A percentile compares a stretch with the other conserved stretches of the same genome.
Evolutionary conservation across 176 grass and related monocot species (phyloP).

Genomic region (Eremochloa ophiuroides): DNA sequence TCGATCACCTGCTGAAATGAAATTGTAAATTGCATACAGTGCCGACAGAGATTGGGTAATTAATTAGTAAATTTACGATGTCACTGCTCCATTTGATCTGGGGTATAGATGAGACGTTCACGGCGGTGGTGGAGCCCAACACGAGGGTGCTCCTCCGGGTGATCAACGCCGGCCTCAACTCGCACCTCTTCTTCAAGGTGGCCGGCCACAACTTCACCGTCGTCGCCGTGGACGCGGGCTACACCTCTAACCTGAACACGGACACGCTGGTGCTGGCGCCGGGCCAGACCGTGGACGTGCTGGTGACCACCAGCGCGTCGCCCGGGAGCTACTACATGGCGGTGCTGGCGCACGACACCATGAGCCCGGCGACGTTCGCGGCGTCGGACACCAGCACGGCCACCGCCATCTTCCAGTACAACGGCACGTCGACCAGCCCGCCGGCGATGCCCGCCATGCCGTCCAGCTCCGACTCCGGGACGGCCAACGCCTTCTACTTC

Average conservation of each 20-base stretch:
- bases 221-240: constrained; percentile 66
- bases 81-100: neutral
- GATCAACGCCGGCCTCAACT: constrained; percentile 71
- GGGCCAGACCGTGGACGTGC: constrained; percentile 78
- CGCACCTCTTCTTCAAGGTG: constrained; percentile 76
- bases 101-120: constrained; percentile 44
- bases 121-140: constrained; percentile 48
- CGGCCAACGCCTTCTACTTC: constrained; percentile 48
- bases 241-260: constrained; percentile 60
- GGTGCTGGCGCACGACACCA: constrained; percentile 32
- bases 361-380: constrained; percentile 14
- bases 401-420: constrained; percentile 59
- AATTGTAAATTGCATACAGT: neutral
- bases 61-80: neutral
- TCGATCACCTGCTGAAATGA: neutral
- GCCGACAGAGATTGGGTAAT: neutral
- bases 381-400: constrained; percentile 22
- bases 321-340: constrained; percentile 74
- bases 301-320: constrained; percentile 44
- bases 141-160: constrained; percentile 63
- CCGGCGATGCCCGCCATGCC: constrained; percentile 50
- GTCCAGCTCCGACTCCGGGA: constrained; percentile 26
- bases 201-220: constrained; percentile 78
- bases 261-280: constrained; percentile 73
- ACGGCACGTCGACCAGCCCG: constrained; percentile 20